Evolutionary conservation across 73 alveolate genomes (phyloP).

Genomic region (Paramecium tetraurelia): DNA sequence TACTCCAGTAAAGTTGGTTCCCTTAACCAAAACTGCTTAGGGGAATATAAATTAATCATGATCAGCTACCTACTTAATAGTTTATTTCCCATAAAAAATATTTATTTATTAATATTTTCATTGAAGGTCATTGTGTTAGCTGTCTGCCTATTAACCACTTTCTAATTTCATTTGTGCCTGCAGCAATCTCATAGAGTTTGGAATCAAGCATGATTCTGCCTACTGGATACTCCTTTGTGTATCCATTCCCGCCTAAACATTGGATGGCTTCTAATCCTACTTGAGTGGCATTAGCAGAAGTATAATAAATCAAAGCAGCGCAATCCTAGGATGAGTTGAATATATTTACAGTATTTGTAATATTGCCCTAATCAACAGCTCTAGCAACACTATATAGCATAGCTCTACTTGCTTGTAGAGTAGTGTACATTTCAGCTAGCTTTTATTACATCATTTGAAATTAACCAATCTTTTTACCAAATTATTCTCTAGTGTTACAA

Average conservation of each 20-base stretch:
- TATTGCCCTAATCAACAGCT: slow-evolving; percentile 71
- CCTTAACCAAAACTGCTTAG: not conserved
- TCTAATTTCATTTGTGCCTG: slow-evolving; percentile 83
- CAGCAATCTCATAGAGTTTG: slow-evolving; percentile 90
- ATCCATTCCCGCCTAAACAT: slow-evolving; percentile 84
- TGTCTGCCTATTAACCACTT: slow-evolving; percentile 57
- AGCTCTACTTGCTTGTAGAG: slow-evolving; percentile 74
- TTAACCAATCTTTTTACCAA: slow-evolving; percentile 79
- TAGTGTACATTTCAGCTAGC: slow-evolving; percentile 87
- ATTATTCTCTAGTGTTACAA: slow-evolving; percentile 70
- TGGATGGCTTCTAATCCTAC: slow-evolving; percentile 74
- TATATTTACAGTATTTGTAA: slow-evolving; percentile 18
- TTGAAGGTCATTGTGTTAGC: not conserved
- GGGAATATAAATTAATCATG: not conserved
- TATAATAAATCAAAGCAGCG: slow-evolving; percentile 74
- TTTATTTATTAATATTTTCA: not conserved
- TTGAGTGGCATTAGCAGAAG: slow-evolving; percentile 66
- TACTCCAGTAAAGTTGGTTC: not conserved
- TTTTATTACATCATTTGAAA: slow-evolving; percentile 82
- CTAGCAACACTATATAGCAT: slow-evolving; percentile 71
- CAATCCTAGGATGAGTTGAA: slow-evolving; percentile 61
- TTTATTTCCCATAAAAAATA: not conserved
- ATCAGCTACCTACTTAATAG: not conserved
- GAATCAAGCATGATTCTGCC: slow-evolving; percentile 88
- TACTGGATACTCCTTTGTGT: slow-evolving; percentile 80